Evolutionary conservation across 208 protist genomes (phyloP).

Genomic region (Wallacemonas sp.): DNA sequence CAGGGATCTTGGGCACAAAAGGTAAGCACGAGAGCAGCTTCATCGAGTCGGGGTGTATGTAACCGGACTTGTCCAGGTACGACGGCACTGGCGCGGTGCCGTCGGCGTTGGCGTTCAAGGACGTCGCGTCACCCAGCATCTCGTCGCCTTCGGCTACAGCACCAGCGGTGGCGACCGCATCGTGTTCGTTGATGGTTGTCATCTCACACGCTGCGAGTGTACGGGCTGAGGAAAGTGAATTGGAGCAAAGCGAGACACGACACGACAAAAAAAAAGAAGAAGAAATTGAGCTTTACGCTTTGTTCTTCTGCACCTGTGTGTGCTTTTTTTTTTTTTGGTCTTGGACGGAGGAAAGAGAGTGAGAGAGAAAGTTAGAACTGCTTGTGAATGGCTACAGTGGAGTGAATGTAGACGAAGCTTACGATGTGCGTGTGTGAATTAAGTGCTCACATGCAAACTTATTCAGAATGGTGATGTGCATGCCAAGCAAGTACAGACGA

Average conservation of each 20-base stretch:
- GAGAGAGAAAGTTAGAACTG: not conserved
- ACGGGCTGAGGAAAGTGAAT: not conserved
- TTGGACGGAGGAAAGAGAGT: too few species aligned
- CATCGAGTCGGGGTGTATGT: slow-evolving; percentile 39
- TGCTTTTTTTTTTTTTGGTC: not conserved
- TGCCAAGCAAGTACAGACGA: too few species aligned
- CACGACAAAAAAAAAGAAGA: not conserved
- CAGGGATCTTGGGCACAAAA: slow-evolving; percentile 27
- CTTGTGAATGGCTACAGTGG: too few species aligned
- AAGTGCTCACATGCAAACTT: too few species aligned
- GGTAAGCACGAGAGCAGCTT: slow-evolving; percentile 27
- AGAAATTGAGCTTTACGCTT: not conserved
- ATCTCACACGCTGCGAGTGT: not conserved
- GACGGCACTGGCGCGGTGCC: not conserved
- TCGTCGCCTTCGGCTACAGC: not conserved
- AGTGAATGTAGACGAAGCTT: too few species aligned
- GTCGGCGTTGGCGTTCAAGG: slow-evolving; percentile 16
- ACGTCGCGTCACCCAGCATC: slow-evolving; percentile 2
- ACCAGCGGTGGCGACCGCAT: not conserved
- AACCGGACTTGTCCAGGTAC: slow-evolving; percentile 15
- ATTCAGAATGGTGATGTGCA: too few species aligned
- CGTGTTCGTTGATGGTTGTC: not conserved
- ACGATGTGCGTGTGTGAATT: too few species aligned
- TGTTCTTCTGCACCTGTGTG: not conserved
- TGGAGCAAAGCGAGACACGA: not conserved